These are phyloP conservation scores for Psilocybe subaeruginosa DNA, from an alignment of 768 basidiomycete genomes.

Conservation along the genomic window DNA sequence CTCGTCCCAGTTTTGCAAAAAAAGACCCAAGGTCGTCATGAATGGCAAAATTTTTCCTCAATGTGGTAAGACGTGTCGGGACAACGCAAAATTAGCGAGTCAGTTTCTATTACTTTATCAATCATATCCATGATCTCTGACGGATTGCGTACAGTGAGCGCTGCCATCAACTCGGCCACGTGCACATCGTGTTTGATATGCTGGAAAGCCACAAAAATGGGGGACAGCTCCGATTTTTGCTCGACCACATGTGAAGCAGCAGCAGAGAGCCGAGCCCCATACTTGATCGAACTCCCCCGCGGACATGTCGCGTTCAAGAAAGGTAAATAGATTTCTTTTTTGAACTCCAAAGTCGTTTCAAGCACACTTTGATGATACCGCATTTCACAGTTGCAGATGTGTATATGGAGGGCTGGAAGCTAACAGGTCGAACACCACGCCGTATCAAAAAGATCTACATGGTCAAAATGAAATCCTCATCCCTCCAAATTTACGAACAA, in stretches of 20 bases:
- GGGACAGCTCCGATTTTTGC: constrained; percentile 19
- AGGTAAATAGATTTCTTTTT: constrained; percentile 9
- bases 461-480: neutral
- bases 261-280: constrained; percentile 17
- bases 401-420: constrained; percentile 7
- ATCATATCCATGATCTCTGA: neutral
- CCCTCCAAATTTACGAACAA: neutral
- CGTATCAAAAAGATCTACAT: constrained; percentile 16
- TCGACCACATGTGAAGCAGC: constrained; percentile 15
- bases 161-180: constrained; percentile 6
- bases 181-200: constrained; percentile 30
- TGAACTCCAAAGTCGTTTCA: no score
- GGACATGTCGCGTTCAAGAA: constrained; percentile 28
- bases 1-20: constrained; percentile 20
- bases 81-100: constrained; percentile 20
- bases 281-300: constrained; percentile 28
- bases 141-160: neutral
- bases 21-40: constrained; percentile 21
- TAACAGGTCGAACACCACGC: neutral
- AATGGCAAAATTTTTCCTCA: constrained; percentile 22
- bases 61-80: constrained; percentile 28
- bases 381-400: constrained; percentile 12
- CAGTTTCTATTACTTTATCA: neutral
- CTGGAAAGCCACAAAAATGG: constrained; percentile 17
- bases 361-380: no score